Conservation (phyloP, 2,329 filamentous ascomycete species). For the Rutstroemia sydowiana region DNA sequence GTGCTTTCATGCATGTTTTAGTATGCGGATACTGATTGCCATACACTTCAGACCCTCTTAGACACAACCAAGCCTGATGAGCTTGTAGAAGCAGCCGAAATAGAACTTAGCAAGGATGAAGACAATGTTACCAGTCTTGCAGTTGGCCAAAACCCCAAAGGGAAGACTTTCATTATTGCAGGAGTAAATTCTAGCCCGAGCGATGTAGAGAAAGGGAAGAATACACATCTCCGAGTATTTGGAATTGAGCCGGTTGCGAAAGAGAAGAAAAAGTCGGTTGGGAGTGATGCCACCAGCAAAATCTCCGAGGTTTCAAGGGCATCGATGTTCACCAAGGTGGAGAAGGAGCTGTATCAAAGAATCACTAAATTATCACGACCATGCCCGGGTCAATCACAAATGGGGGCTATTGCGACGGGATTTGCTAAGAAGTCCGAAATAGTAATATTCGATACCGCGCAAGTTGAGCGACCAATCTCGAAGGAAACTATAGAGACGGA, state of each 20-base stretch:
- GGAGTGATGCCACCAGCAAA: slow-evolving; percentile 29
- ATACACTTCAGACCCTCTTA: slow-evolving; percentile 26
- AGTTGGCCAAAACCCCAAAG: slow-evolving; percentile 53
- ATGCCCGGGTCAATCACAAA: slow-evolving; percentile 46
- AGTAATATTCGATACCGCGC: slow-evolving; percentile 64
- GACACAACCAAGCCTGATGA: slow-evolving; percentile 27
- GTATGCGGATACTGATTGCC: background rate
- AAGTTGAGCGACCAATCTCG: slow-evolving; percentile 42
- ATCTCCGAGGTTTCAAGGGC: slow-evolving; percentile 47
- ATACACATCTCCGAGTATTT: slow-evolving; percentile 78
- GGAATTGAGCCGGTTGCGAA: slow-evolving; percentile 39
- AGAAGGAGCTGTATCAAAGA: slow-evolving; percentile 51
- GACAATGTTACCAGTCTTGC: slow-evolving; percentile 83
- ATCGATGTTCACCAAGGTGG: slow-evolving; percentile 43
- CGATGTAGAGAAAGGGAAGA: slow-evolving; percentile 67
- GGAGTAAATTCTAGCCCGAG: slow-evolving; percentile 76
- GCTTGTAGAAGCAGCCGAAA: slow-evolving; percentile 58
- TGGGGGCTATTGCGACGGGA: slow-evolving; percentile 74
- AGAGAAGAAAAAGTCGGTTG: slow-evolving; percentile 29
- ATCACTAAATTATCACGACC: slow-evolving; percentile 47
- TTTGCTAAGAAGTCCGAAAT: slow-evolving; percentile 70
- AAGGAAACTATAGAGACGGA: slow-evolving; percentile 44
- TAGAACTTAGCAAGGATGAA: slow-evolving; percentile 74
- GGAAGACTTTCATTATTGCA: slow-evolving; percentile 54
- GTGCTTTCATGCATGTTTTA: background rate